Evolutionary conservation across 2,329 filamentous ascomycete species (phyloP).

Genomic region (Epichloe sibirici): DNA sequence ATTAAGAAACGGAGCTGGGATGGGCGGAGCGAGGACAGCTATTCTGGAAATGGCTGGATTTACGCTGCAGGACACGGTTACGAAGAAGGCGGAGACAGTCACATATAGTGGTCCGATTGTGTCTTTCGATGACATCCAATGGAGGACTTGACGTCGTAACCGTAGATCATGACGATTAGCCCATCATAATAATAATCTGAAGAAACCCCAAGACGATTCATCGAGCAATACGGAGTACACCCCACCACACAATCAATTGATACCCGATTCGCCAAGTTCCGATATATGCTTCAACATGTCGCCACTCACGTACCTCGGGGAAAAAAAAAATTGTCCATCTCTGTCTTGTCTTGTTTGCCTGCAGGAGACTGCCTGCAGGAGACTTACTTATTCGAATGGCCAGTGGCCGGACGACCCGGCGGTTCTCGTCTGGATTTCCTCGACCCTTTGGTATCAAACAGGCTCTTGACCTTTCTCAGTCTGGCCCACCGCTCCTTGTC

Average conservation of each 20-base stretch:
- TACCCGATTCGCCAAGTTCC: not conserved
- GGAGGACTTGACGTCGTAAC: slow-evolving; percentile 14
- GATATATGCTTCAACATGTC: not conserved
- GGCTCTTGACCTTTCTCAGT: slow-evolving; percentile 56
- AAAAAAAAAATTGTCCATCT: not conserved
- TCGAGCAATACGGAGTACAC: not conserved
- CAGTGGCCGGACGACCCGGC: slow-evolving; percentile 30
- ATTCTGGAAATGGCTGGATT: slow-evolving; percentile 30
- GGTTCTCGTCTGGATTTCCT: slow-evolving; percentile 36
- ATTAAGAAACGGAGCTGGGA: slow-evolving; percentile 23
- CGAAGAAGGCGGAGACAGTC: slow-evolving; percentile 24
- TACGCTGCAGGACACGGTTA: slow-evolving; percentile 16
- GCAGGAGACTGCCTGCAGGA: slow-evolving; percentile 6
- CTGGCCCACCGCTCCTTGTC: slow-evolving; percentile 66
- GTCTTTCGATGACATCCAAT: slow-evolving; percentile 27
- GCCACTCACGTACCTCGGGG: too few species aligned
- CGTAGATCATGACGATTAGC: too few species aligned
- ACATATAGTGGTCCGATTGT: slow-evolving; percentile 24
- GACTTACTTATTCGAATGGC: slow-evolving; percentile 13
- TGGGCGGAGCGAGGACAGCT: slow-evolving; percentile 27
- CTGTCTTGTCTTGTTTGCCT: not conserved
- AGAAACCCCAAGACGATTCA: too few species aligned
- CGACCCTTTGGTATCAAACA: slow-evolving; percentile 53
- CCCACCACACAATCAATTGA: not conserved
- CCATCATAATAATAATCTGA: too few species aligned